phyloP scores from a whole-genome alignment of 1,284 basidiomycete genomes.

The Puccinia novopanici region DNA sequence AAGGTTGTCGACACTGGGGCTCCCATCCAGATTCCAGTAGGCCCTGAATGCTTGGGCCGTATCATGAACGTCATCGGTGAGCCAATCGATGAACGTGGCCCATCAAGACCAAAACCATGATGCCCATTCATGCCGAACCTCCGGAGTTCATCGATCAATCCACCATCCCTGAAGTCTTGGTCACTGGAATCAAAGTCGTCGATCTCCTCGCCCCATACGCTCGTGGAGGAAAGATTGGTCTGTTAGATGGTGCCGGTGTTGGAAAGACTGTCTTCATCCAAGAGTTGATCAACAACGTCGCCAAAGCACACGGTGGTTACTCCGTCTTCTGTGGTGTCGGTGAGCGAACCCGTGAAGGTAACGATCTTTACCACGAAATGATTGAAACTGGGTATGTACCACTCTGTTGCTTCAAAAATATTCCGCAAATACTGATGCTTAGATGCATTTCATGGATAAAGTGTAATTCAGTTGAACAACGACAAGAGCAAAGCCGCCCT shows the following conservation, averaged over 20 bases:
- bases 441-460: constrained; percentile 66
- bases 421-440: not conserved
- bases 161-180: constrained; percentile 93
- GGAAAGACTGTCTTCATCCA: constrained; percentile 99
- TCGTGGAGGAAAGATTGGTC: constrained; percentile 99
- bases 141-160: constrained; percentile 97
- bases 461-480: constrained; percentile 82
- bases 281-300: constrained; percentile 99
- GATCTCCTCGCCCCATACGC: constrained; percentile 98
- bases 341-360: constrained; percentile 99
- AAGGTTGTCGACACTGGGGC: constrained; percentile 94
- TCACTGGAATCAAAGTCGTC: constrained; percentile 99
- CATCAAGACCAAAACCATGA: constrained; percentile 65
- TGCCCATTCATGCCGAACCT: constrained; percentile 96
- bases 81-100: constrained; percentile 98
- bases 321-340: constrained; percentile 99
- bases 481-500: constrained; percentile 90
- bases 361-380: constrained; percentile 63
- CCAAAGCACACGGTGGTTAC: constrained; percentile 99
- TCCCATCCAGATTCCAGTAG: constrained; percentile 95
- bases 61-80: constrained; percentile 99
- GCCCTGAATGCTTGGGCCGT: constrained; percentile 86
- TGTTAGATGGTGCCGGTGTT: constrained; percentile 99
- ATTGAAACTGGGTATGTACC: constrained; percentile 28
- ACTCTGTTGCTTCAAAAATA: not conserved